phyloP scores from a whole-genome alignment of 2,329 filamentous ascomycete genomes.

The Setomelanomma holmii region DNA sequence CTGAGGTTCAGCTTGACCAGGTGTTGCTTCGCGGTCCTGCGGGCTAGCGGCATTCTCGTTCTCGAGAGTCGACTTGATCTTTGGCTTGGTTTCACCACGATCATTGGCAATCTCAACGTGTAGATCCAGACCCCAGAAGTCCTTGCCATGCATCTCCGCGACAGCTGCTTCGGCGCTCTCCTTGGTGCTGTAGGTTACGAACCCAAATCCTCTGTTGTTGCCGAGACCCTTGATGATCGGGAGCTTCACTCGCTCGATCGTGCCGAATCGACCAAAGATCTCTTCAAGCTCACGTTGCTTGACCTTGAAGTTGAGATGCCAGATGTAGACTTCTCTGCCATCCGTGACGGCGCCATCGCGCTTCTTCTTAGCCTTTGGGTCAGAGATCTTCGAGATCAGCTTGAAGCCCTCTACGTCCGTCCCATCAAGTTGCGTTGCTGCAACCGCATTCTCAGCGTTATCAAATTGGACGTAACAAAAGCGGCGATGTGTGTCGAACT shows the following conservation, averaged over 20 bases:
- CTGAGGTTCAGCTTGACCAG: slow-evolving; percentile 35
- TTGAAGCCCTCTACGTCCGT: slow-evolving; percentile 70
- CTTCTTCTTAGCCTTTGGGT: slow-evolving; percentile 78
- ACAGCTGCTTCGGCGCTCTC: slow-evolving; percentile 71
- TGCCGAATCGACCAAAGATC: slow-evolving; percentile 78
- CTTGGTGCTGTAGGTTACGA: slow-evolving; percentile 75
- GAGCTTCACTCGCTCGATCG: slow-evolving; percentile 74
- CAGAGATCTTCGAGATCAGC: slow-evolving; percentile 81
- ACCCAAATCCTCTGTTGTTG: slow-evolving; percentile 78
- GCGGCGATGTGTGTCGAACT: slow-evolving; percentile 84
- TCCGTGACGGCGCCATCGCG: slow-evolving; percentile 84
- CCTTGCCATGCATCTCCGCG: slow-evolving; percentile 71
- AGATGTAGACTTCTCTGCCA: slow-evolving; percentile 83
- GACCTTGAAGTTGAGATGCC: slow-evolving; percentile 83
- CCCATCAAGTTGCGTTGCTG: slow-evolving; percentile 75
- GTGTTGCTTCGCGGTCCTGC: slow-evolving; percentile 46
- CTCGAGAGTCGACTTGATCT: slow-evolving; percentile 53
- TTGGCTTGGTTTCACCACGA: slow-evolving; percentile 54
- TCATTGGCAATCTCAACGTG: slow-evolving; percentile 61
- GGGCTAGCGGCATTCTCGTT: slow-evolving; percentile 50
- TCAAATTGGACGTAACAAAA: slow-evolving; percentile 97
- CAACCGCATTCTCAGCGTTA: slow-evolving; percentile 50
- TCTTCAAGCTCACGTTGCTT: slow-evolving; percentile 75
- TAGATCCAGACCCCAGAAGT: slow-evolving; percentile 72
- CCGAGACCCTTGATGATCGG: slow-evolving; percentile 69